Conservation (phyloP, 345 rosid species). For the Adansonia digitata region DNA sequence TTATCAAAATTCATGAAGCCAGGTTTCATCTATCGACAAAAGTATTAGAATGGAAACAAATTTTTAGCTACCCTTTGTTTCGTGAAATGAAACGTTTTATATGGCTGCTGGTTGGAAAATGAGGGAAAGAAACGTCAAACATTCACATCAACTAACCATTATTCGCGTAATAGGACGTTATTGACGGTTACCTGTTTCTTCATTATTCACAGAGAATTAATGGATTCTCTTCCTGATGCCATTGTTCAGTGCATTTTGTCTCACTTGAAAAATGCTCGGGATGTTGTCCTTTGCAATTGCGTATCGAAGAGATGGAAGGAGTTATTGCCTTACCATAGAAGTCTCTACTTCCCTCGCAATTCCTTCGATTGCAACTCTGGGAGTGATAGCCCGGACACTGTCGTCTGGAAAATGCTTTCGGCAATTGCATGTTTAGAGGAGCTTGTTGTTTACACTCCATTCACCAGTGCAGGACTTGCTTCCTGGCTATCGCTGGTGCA, state of each 20-base stretch:
- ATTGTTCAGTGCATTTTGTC: constrained; percentile 63
- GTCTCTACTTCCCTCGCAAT: constrained; percentile 68
- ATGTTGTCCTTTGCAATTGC: constrained; percentile 65
- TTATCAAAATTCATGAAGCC: not conserved
- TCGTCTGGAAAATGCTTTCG: constrained; percentile 55
- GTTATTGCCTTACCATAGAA: constrained; percentile 40
- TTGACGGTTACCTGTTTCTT: constrained; percentile 37
- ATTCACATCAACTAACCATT: too few relatives aligned
- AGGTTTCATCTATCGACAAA: not conserved
- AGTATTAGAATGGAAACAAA: not conserved
- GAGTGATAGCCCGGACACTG: constrained; percentile 30
- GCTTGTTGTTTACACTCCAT: constrained; percentile 49
- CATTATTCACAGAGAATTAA: constrained; percentile 39
- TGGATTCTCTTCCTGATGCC: constrained; percentile 82
- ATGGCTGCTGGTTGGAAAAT: too few relatives aligned
- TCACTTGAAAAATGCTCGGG: constrained; percentile 53
- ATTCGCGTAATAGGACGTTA: too few relatives aligned
- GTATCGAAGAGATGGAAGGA: constrained; percentile 85
- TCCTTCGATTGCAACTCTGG: constrained; percentile 40
- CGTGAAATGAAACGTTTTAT: too few relatives aligned
- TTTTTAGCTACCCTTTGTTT: too few relatives aligned
- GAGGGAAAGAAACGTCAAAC: too few relatives aligned
- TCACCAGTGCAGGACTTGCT: too few relatives aligned
- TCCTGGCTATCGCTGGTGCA: not conserved
- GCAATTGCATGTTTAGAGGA: constrained; percentile 41